These are phyloP conservation scores for Trichomonascaceae sp. DNA, from an alignment of 1,139 yeast species.

Conservation along the genomic window DNA sequence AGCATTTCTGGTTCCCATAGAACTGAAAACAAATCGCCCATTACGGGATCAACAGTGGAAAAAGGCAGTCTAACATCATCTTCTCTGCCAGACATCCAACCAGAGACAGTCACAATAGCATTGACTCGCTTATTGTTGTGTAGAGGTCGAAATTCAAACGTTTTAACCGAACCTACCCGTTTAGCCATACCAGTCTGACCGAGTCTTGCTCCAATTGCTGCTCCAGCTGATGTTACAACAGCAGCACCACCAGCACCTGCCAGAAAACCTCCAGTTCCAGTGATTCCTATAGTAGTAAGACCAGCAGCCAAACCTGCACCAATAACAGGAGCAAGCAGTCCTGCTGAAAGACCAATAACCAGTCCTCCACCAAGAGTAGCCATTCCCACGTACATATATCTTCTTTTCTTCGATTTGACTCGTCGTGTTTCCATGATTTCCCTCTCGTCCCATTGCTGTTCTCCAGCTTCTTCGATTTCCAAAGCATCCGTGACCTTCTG, in stretches of 20 bases:
- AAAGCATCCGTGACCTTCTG: constrained; percentile 83
- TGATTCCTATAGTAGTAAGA: constrained; percentile 84
- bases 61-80: constrained; percentile 97
- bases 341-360: constrained; percentile 92
- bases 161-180: constrained; percentile 86
- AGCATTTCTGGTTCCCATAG: constrained; percentile 99
- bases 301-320: constrained; percentile 99
- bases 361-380: constrained; percentile 98
- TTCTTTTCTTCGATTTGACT: constrained; percentile 55
- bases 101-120: constrained; percentile 84
- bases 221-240: constrained; percentile 86
- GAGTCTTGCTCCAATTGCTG: constrained; percentile 82
- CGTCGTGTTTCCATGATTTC: constrained; percentile 66
- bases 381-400: constrained; percentile 82
- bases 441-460: constrained; percentile 70
- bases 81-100: constrained; percentile 94
- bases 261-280: constrained; percentile 84
- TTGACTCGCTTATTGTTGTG: constrained; percentile 88
- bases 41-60: constrained; percentile 92
- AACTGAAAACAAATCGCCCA: constrained; percentile 91
- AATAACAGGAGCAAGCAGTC: constrained; percentile 91
- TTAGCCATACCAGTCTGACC: constrained; percentile 81
- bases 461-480: constrained; percentile 71
- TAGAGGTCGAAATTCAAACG: constrained; percentile 88
- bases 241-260: constrained; percentile 99